A percentile compares a stretch with the other conserved stretches of the same genome.
phyloP scores from a whole-genome alignment of 371 early-diverging fungal species.

The Syncephalastrum monosporum region DNA sequence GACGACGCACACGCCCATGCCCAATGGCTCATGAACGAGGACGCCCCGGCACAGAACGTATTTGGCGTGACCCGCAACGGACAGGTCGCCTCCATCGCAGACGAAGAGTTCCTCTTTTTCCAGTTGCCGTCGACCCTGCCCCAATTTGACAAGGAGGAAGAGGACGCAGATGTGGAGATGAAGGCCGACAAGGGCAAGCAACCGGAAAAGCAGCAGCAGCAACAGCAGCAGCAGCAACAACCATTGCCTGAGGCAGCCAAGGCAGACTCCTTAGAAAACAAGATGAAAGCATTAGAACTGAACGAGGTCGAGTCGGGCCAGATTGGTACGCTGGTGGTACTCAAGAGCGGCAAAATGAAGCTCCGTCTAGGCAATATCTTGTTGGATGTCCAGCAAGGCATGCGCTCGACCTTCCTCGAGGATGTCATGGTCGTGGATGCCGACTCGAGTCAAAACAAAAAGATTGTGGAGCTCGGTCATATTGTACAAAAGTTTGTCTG shows the following conservation, averaged over 20 bases:
- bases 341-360: conserved; percentile 73
- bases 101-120: conserved; percentile 42
- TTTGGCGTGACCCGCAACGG: conserved; percentile 27
- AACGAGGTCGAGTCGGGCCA: conserved; percentile 57
- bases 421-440: conserved; percentile 61
- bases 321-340: conserved; percentile 66
- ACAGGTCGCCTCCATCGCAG: conserved; percentile 37
- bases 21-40: conserved; percentile 36
- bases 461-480: conserved; percentile 62
- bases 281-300: conserved; percentile 28
- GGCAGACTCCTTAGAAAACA: conserved; percentile 33
- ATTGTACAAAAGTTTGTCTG: conserved; percentile 66
- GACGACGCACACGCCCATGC: background rate
- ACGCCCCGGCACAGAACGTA: conserved; percentile 44
- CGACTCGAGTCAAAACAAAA: conserved; percentile 42
- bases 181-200: conserved; percentile 17
- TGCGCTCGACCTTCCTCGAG: conserved; percentile 62
- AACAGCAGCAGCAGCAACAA: conserved; percentile 4
- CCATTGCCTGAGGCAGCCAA: conserved; percentile 43
- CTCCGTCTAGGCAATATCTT: conserved; percentile 65
- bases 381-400: conserved; percentile 60
- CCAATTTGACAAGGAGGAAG: conserved; percentile 32
- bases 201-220: conserved; percentile 4
- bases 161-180: conserved; percentile 12
- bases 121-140: conserved; percentile 49